These are phyloP conservation scores for Hymenoscyphus fraxineus DNA, from an alignment of 2,329 filamentous ascomycete species.

Conservation along the genomic window DNA sequence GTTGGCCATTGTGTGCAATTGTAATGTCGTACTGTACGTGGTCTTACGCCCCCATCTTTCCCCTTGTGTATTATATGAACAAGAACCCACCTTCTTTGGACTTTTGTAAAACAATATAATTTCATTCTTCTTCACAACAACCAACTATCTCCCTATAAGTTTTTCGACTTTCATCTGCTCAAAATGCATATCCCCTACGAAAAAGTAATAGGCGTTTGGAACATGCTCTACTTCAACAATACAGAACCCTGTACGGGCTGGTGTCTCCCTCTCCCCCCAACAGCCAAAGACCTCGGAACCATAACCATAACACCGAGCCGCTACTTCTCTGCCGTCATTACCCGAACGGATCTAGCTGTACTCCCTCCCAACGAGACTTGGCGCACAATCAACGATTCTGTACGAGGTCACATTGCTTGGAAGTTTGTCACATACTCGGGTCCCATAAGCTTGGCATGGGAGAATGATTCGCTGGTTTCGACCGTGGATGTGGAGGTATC, in stretches of 20 bases:
- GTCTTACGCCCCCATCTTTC: too few species aligned
- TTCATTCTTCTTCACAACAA: too few species aligned
- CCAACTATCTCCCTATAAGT: too few species aligned
- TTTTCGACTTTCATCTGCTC: too few species aligned
- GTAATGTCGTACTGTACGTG: too few species aligned
- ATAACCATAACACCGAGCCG: neutral
- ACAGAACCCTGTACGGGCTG: neutral
- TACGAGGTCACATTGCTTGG: neutral
- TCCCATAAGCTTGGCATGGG: neutral
- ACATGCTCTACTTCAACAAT: neutral
- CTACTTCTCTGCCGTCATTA: neutral
- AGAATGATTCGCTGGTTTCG: neutral
- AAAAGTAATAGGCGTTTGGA: neutral
- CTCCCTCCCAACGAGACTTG: neutral
- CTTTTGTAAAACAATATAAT: too few species aligned
- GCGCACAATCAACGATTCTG: neutral
- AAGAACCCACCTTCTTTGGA: too few species aligned
- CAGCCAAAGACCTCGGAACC: neutral
- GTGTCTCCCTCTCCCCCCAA: neutral
- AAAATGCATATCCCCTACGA: neutral
- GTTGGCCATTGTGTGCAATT: too few species aligned
- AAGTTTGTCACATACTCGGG: neutral
- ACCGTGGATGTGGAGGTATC: neutral
- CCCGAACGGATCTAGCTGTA: neutral
- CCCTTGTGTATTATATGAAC: too few species aligned